Percentiles rank a stretch among this genome's conserved stretches.
These are phyloP conservation scores for Anastatica hierochuntica DNA, from an alignment of 345 rosid species.

Conservation along the genomic window DNA sequence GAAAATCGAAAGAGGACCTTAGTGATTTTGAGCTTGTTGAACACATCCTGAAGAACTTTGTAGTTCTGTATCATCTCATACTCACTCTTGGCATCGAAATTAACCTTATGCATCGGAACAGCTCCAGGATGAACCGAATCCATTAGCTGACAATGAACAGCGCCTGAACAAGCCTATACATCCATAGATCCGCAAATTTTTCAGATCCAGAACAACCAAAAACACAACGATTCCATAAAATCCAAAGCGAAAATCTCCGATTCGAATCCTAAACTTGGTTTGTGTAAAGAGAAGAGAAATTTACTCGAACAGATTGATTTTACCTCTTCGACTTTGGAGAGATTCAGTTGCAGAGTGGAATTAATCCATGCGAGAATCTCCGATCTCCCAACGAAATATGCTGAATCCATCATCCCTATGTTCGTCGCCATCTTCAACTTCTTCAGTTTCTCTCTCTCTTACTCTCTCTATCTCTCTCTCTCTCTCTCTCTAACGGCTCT, in stretches of 20 bases:
- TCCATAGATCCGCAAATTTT: constrained; percentile 8
- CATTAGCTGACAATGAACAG: constrained; percentile 94
- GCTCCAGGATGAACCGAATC: constrained; percentile 79
- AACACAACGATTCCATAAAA: not conserved
- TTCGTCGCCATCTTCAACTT: constrained; percentile 49
- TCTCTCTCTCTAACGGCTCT: constrained; percentile 16
- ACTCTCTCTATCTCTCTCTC: not conserved
- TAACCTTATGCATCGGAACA: constrained; percentile 98
- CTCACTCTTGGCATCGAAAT: constrained; percentile 87
- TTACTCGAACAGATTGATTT: not conserved
- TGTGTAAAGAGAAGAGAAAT: not conserved
- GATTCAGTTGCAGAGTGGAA: constrained; percentile 73
- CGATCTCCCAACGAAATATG: constrained; percentile 92
- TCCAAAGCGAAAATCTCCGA: not conserved
- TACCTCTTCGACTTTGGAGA: constrained; percentile 99
- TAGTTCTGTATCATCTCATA: constrained; percentile 98
- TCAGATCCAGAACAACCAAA: not conserved
- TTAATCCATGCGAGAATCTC: constrained; percentile 96
- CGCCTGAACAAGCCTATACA: constrained; percentile 74
- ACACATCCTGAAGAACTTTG: constrained; percentile 93
- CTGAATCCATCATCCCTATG: constrained; percentile 90
- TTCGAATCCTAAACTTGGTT: not conserved
- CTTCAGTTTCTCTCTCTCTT: constrained; percentile 3
- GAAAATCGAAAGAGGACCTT: constrained; percentile 41
- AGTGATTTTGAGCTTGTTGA: constrained; percentile 88